Base-by-base conservation (phyloP, 2,329 filamentous ascomycete species). In the Talaromyces funiculosus region DNA sequence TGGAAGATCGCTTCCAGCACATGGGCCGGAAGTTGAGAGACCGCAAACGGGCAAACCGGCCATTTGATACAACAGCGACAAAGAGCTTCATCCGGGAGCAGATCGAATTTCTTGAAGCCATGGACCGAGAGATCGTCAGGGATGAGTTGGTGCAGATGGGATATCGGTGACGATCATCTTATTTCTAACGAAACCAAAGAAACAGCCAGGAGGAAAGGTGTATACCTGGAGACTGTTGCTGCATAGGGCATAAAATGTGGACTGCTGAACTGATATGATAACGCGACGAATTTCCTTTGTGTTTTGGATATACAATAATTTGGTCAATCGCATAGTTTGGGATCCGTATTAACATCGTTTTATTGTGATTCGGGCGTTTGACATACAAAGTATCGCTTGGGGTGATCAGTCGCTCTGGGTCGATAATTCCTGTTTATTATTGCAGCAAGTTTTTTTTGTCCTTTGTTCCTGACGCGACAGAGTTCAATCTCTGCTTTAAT, bases 1-100 rank as follows among this genome's bases (percentile, higher is more conserved):
- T 88, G 16, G 81, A 86, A 68, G 82, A 86, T 68, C 80, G 85
- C 0, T 72, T 84, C 61, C 65, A 65, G 10, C 62, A 64, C 24
- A 64, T 64, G 55, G 66, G 65, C 26, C 61, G 63, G 60, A 61
- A 66, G 60, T 67, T 67, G 61, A 68, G 66, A 53, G 72, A 74
- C 42, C 67, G 67, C 53, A 72, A 72, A 63, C 66, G 68, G 31
- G 70, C 72, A 10, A 65, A 61, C 53, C 68, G 72, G 22, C 62
- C 62, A 7, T 75, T 75, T 55, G 67, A 73, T 57, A 74, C 72
- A 35, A 53, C 60, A 24, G 64, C 61, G 24, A 59, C 66, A 38
- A 68, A 70, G 58, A 58, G 62, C 0, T 77, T 76, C 57, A 66
- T 68, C 22, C 55, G 59, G 14, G 60, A 62, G 38, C 65, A 67